Evolutionary conservation across 2,329 filamentous ascomycete genomes (phyloP).

Genomic region (Trichoderma atrobrunneum): DNA sequence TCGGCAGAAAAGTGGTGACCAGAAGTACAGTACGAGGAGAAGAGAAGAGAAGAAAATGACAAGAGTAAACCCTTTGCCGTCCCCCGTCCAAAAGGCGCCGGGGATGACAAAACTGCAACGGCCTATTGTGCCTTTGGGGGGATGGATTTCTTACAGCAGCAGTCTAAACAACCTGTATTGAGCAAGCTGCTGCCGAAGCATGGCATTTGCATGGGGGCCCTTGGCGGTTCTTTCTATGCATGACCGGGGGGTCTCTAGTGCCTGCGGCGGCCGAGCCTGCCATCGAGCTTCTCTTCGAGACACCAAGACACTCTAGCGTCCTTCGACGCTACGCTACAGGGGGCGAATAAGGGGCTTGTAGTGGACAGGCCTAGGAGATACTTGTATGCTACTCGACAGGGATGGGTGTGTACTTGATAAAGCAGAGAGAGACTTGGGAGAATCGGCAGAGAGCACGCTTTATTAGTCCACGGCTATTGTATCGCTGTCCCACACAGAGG

Average conservation of each 20-base stretch:
- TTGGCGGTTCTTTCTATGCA: not conserved
- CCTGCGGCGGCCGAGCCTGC: conserved; percentile 5
- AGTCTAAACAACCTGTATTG: not conserved
- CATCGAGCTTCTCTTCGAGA: conserved; percentile 9
- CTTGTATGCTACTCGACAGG: not conserved
- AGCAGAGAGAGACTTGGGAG: not conserved
- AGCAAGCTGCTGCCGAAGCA: conserved; percentile 5
- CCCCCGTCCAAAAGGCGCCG: not conserved
- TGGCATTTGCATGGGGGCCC: conserved; percentile 13
- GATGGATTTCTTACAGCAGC: not conserved
- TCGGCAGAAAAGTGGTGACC: conserved; percentile 1
- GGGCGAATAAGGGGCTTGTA: conserved; percentile 5
- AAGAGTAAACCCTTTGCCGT: not conserved
- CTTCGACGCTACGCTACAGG: conserved; percentile 7
- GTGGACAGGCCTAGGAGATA: not conserved
- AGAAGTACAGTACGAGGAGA: not conserved
- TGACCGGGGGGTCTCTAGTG: not conserved
- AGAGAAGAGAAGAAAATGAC: not conserved
- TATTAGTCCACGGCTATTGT: not conserved
- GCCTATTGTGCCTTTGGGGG: not conserved
- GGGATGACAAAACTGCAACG: conserved; percentile 1
- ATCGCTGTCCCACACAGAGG: not conserved
- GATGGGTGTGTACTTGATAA: not conserved
- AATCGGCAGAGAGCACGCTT: not conserved
- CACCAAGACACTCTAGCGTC: conserved; percentile 15